Conservation (phyloP, 2,329 filamentous ascomycete genomes). For the Phoma sp. region DNA sequence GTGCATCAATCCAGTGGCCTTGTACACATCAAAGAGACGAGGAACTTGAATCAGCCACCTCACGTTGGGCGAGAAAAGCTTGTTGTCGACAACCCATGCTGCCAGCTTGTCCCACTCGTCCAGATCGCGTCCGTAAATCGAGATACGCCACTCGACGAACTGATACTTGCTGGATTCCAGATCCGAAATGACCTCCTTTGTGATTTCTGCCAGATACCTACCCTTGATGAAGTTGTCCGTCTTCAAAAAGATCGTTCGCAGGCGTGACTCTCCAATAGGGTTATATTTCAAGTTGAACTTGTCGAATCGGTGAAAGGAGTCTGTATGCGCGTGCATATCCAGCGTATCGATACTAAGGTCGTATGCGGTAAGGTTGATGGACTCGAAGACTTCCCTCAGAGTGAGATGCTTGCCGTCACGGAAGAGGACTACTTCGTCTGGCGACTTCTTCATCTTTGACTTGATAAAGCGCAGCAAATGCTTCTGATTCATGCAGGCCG, state of each 20-base stretch:
- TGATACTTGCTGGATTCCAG: slow-evolving; percentile 99
- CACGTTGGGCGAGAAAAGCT: slow-evolving; percentile 96
- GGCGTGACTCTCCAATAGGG: slow-evolving; percentile 89
- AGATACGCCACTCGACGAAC: slow-evolving; percentile 99
- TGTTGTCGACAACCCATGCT: slow-evolving; percentile 97
- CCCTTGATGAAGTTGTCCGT: slow-evolving; percentile 98
- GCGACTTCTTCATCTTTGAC: slow-evolving; percentile 99
- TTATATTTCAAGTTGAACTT: slow-evolving; percentile 99
- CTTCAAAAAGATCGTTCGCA: slow-evolving; percentile 98
- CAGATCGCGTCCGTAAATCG: slow-evolving; percentile 88
- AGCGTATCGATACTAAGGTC: slow-evolving; percentile 97
- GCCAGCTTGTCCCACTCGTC: slow-evolving; percentile 98
- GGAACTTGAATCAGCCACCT: slow-evolving; percentile 97
- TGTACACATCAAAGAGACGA: slow-evolving; percentile 94
- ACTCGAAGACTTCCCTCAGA: slow-evolving; percentile 90
- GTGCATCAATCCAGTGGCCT: slow-evolving; percentile 82
- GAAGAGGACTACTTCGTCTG: slow-evolving; percentile 90
- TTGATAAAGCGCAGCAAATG: slow-evolving; percentile 98
- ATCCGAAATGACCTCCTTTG: slow-evolving; percentile 96
- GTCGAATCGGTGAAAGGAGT: slow-evolving; percentile 98
- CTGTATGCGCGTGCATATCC: slow-evolving; percentile 98
- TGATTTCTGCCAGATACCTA: slow-evolving; percentile 94
- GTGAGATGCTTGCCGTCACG: slow-evolving; percentile 93
- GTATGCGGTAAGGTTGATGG: slow-evolving; percentile 96
- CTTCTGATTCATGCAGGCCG: slow-evolving; percentile 99